Evolutionary conservation across 495 filamentous ascomycete genomes (phyloP), one percentile per base, ranked within the genome.

Genomic region (Penicillium fimorum): DNA sequence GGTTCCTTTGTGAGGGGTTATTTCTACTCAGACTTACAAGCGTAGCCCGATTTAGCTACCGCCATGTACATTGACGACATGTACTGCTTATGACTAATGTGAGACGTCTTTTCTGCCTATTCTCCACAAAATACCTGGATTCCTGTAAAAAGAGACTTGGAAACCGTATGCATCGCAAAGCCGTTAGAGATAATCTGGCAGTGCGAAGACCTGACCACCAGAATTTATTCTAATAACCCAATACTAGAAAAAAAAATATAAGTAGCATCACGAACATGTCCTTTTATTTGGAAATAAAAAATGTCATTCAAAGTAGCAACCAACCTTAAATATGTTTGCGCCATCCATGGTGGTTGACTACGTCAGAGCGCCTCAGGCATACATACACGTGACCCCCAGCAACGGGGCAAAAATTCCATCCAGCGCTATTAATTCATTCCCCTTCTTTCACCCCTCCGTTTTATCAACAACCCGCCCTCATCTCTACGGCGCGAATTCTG

Each of bases 1-100:
- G 35, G 70, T 95, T 58, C 90, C 89, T n/a, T 48, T 92, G 48
- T 82, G 67, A 72, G 46, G 54, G 41, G 12, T 7, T 1, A 6
- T 5, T 13, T 22, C n/a, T 12, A 18, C 24, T 6, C 15, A 25
- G 6, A 29, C 24, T 27, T 11, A 29, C 15, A 13, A 50, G 6
- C 12, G 11, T 24, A 33, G 24, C 42, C 32, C 32, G 42, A 40
- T 38, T 17, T 7, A 2, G 8, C 41, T 30, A 49, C n/a, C 33
- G 43, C 42, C n/a, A 1, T 54, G 35, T 43, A 58, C 22, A 24
- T 42, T 43, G 50, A 48, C n/a, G 27, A 53, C 50, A 42, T 49
- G 42, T 43, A 17, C 22, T 41, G 10, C 50, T 55, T 24, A 58
- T 61, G 55, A 61, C 29, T 53, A 54, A 61, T 37, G 50, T 43